phyloP scores from a whole-genome alignment of 2,329 filamentous ascomycete species.

The Clonostachys rosea region DNA sequence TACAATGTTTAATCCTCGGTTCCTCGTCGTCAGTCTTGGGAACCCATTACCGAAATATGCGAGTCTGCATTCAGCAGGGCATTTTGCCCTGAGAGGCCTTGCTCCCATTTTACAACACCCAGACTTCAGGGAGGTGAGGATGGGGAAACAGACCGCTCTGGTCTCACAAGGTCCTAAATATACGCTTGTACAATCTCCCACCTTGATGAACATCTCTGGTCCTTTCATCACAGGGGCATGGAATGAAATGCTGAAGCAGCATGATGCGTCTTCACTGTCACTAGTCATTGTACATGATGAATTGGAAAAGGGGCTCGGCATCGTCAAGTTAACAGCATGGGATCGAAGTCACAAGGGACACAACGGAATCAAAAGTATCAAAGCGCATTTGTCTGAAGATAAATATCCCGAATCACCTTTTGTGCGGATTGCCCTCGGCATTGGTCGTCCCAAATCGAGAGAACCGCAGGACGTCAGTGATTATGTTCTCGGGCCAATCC shows the following conservation, averaged over 20 bases:
- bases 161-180: conserved; percentile 45
- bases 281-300: conserved; percentile 88
- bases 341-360: conserved; percentile 64
- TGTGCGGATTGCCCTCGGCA: conserved; percentile 72
- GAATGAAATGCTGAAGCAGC: conserved; percentile 42
- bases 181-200: conserved; percentile 70
- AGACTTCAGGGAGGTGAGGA: conserved; percentile 37
- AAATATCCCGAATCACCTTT: conserved; percentile 35
- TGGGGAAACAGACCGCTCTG: conserved; percentile 47
- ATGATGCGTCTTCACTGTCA: conserved; percentile 20
- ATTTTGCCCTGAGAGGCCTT: conserved; percentile 66
- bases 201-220: conserved; percentile 82
- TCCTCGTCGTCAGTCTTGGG: conserved; percentile 83
- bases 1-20: conserved; percentile 37
- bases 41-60: conserved; percentile 73
- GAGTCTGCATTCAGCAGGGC: conserved; percentile 84
- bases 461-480: conserved; percentile 63
- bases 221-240: conserved; percentile 64
- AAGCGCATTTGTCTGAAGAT: conserved; percentile 37
- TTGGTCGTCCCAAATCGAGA: conserved; percentile 73
- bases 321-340: conserved; percentile 60
- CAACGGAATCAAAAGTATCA: conserved; percentile 69
- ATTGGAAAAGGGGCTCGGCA: conserved; percentile 67
- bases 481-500: conserved; percentile 74
- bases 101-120: conserved; percentile 39